Evolutionary conservation across 805 yeast genomes (phyloP).

Genomic region (Candida succiphila): DNA sequence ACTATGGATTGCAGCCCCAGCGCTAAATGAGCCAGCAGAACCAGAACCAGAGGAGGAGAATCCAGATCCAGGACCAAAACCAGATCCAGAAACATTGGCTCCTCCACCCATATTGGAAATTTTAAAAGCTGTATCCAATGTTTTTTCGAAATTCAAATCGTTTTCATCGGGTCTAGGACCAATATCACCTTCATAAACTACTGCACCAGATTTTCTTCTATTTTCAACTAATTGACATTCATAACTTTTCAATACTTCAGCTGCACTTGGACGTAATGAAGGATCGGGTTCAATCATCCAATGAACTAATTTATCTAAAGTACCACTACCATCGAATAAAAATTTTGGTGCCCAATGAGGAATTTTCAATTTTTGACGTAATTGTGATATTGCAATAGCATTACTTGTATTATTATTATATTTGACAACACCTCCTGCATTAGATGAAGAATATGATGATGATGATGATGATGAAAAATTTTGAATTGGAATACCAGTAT

Average conservation of each 20-base stretch:
- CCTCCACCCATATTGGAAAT: conserved; percentile 36
- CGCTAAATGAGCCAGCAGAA: too few relatives aligned
- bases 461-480: not conserved
- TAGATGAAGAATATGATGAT: conserved; percentile 2
- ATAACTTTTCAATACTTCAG: conserved; percentile 51
- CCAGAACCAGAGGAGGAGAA: not conserved
- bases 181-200: conserved; percentile 90
- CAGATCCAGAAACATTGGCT: conserved; percentile 92
- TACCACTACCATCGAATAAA: conserved; percentile 58
- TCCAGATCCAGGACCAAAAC: conserved; percentile 77
- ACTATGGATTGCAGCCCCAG: too few relatives aligned
- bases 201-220: conserved; percentile 84
- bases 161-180: conserved; percentile 60
- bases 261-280: conserved; percentile 69
- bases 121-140: not conserved
- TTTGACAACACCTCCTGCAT: not conserved
- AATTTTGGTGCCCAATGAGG: conserved; percentile 88
- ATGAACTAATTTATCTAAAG: conserved; percentile 70
- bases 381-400: conserved; percentile 2
- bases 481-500: not conserved
- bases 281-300: conserved; percentile 90
- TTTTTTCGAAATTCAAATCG: not conserved
- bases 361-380: conserved; percentile 18
- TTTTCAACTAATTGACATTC: conserved; percentile 74
- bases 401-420: conserved; percentile 12